Percentiles rank a stretch among this genome's conserved stretches.
phyloP scores from a whole-genome alignment of 2,329 filamentous ascomycete genomes.

The Pseudonectria buxi region DNA sequence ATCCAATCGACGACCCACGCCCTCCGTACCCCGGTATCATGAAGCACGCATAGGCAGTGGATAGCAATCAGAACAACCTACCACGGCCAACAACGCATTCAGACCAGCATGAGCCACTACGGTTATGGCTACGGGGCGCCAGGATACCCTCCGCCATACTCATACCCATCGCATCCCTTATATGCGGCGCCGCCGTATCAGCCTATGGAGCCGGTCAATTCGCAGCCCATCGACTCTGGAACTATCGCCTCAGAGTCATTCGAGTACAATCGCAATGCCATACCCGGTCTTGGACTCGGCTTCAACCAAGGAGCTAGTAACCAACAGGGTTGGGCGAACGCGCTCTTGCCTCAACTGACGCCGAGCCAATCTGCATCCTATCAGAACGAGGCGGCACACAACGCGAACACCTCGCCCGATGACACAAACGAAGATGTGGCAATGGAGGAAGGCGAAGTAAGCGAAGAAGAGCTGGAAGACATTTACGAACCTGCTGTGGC shows the following conservation, averaged over 20 bases:
- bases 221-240: slow-evolving; percentile 4
- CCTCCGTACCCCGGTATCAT: neutral
- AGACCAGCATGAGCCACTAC: slow-evolving; percentile 27
- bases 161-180: slow-evolving; percentile 9
- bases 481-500: slow-evolving; percentile 39
- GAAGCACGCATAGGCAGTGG: neutral
- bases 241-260: slow-evolving; percentile 12
- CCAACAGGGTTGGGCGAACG: slow-evolving; percentile 11
- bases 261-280: slow-evolving; percentile 23
- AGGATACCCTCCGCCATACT: slow-evolving; percentile 17
- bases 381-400: neutral
- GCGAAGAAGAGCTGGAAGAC: slow-evolving; percentile 59
- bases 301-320: slow-evolving; percentile 10
- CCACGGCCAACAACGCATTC: neutral
- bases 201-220: slow-evolving; percentile 4
- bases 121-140: slow-evolving; percentile 20
- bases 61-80: no score
- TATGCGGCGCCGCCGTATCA: slow-evolving; percentile 8
- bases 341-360: slow-evolving; percentile 1
- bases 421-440: slow-evolving; percentile 10
- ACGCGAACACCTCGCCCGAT: slow-evolving; percentile 1
- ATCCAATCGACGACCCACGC: no score
- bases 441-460: slow-evolving; percentile 69
- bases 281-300: slow-evolving; percentile 29
- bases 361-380: neutral